Percentiles rank a stretch among this genome's conserved stretches.
Conservation (phyloP, 805 yeast species). For the Kodamaea kaohsiungensis region DNA sequence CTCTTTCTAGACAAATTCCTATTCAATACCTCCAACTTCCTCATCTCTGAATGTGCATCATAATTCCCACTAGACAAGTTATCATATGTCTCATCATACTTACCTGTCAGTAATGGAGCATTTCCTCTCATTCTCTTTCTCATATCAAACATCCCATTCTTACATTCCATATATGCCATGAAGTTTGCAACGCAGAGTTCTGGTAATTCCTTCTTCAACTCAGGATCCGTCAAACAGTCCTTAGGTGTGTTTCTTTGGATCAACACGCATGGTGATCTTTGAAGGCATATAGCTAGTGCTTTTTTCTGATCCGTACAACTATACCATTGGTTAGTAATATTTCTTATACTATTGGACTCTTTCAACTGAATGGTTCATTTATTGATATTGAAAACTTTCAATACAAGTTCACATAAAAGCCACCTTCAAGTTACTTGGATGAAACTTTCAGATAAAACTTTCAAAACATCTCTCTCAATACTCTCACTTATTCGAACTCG, state of each 20-base stretch:
- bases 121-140: slow-evolving; percentile 89
- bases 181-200: slow-evolving; percentile 85
- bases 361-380: neutral
- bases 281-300: slow-evolving; percentile 94
- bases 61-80: slow-evolving; percentile 79
- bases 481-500: too few relatives aligned
- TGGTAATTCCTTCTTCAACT: slow-evolving; percentile 74
- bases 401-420: too few relatives aligned
- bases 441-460: too few relatives aligned
- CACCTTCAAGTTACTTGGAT: too few relatives aligned
- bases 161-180: slow-evolving; percentile 86
- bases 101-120: slow-evolving; percentile 90
- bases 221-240: slow-evolving; percentile 81
- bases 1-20: slow-evolving; percentile 43
- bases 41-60: slow-evolving; percentile 78
- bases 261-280: slow-evolving; percentile 94
- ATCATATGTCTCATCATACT: slow-evolving; percentile 84
- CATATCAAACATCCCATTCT: slow-evolving; percentile 88
- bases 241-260: slow-evolving; percentile 87
- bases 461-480: neutral
- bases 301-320: slow-evolving; percentile 93
- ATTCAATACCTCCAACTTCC: slow-evolving; percentile 64
- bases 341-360: neutral
- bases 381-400: too few relatives aligned
- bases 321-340: neutral